Conservation (phyloP, 176 grass and related monocot species). For the Oryza longistaminata region DNA sequence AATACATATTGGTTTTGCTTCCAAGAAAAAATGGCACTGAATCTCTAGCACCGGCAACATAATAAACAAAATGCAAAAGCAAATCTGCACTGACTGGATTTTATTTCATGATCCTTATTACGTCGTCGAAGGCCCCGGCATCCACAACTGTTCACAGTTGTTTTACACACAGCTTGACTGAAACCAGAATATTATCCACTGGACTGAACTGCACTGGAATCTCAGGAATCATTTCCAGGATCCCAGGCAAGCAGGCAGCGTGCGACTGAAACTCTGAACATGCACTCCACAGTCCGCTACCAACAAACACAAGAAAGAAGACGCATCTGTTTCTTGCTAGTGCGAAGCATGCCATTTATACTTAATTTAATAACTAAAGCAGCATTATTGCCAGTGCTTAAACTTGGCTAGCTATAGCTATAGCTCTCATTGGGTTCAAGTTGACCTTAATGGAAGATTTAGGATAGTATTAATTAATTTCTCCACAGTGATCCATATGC, state of each 20-base stretch:
- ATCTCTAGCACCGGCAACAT: neutral
- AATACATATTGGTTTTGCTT: neutral
- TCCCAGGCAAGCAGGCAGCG: neutral
- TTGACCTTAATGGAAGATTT: neutral
- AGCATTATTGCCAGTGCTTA: neutral
- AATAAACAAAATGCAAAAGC: neutral
- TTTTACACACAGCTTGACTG: neutral
- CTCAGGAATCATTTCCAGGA: neutral
- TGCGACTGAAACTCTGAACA: neutral
- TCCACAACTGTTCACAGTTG: neutral
- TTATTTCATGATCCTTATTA: neutral
- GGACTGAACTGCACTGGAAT: neutral
- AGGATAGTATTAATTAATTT: neutral
- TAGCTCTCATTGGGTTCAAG: neutral
- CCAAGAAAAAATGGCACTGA: neutral
- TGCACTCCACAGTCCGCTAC: neutral
- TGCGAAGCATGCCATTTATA: neutral
- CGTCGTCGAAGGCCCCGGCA: neutral
- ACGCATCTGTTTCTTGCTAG: neutral
- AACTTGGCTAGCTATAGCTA: too few species aligned
- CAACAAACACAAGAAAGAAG: neutral
- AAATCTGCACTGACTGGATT: neutral
- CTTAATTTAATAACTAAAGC: neutral
- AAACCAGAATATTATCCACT: neutral
- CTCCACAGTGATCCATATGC: neutral